A percentile compares a stretch with the other conserved stretches of the same genome.
Evolutionary conservation across 495 filamentous ascomycete species (phyloP).

Genomic region (Tuber indicum): DNA sequence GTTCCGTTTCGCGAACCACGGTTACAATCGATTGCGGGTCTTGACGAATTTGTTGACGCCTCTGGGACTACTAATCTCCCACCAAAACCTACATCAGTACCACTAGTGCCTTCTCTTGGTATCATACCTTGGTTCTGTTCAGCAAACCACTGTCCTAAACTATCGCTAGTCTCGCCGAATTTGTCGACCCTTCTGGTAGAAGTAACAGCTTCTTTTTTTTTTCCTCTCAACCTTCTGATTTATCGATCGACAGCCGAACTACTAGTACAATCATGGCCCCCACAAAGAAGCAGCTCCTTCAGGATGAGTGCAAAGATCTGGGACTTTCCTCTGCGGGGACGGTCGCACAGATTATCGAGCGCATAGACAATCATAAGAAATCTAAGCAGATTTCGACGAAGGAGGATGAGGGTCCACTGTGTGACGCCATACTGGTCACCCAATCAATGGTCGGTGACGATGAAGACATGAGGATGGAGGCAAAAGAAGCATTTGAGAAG

Average conservation of each 20-base stretch:
- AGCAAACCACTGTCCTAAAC: conserved; percentile 82
- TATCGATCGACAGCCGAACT: no score
- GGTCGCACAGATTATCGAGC: no score
- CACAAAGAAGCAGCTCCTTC: no score
- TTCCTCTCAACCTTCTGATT: no score
- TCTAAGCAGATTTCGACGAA: conserved; percentile 7
- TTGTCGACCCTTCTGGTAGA: conserved; percentile 83
- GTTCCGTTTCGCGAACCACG: conserved; percentile 73
- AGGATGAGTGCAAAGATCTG: no score
- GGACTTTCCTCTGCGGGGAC: no score
- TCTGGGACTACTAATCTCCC: conserved; percentile 11
- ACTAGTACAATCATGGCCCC: no score
- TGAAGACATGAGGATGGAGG: conserved; percentile 11
- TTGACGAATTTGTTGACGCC: conserved; percentile 95
- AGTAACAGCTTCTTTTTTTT: no score
- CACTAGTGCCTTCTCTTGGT: conserved; percentile 17
- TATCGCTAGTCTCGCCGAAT: conserved; percentile 76
- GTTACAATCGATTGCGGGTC: conserved; percentile 70
- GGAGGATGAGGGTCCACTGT: conserved; percentile 8
- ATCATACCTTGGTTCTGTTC: conserved; percentile 49
- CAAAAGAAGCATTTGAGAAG: conserved; percentile 12
- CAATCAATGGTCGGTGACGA: conserved; percentile 8
- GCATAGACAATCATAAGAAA: background rate
- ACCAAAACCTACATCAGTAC: conserved; percentile 15
- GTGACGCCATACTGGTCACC: conserved; percentile 18